Evolutionary conservation across 306 rosid species (phyloP), one percentile per base, ranked within the genome.

Genomic region (Ziziphus jujuba): DNA sequence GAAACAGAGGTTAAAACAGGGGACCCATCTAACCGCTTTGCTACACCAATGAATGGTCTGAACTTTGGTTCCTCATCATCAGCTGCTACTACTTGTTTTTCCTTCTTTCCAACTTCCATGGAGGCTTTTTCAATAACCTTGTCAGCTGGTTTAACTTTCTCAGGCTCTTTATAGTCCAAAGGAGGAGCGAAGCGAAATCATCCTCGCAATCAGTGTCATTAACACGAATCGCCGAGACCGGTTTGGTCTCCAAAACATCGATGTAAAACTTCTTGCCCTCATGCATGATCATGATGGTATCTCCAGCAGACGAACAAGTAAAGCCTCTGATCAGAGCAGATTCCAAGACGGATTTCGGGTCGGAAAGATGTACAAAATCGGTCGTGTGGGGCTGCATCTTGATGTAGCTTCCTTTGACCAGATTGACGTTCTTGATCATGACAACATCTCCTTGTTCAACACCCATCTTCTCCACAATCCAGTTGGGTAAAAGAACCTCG

Each of bases 331-430:
- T n/a, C 7, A 67, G 35, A 0, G 24, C 44, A 3, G 6, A 34
- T 47, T 74, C 79, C 70, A 68, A 34, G 6, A 54, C 36, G 3
- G 59, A 52, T 63, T 68, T 75, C 0, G 45, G 74, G 22, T 75
- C 21, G 0, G 70, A 35, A 20, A 67, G 12, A 4, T 60, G 63
- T 7, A 75, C n/a, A 20, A 75, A 67, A 5, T 35, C 69, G 19
- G 16, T 60, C 11, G 31, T 31, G 53, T 67, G 73, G 0, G 73
- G 73, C 33, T 61, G 67, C 35, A 74, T 22, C 34, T 36, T 74
- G 17, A 74, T 49, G 28, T 10, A 56, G 0, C n/a, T 66, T 10
- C 56, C 79, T 51, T 67, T 74, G 0, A 1, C 36, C 9, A 67
- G 73, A 16, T 51, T 36, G 8, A 20, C 20, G 40, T 20, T 66